Base-by-base conservation (phyloP, 106 monocot genomes). In the Alisma plantagoaquatica region DNA sequence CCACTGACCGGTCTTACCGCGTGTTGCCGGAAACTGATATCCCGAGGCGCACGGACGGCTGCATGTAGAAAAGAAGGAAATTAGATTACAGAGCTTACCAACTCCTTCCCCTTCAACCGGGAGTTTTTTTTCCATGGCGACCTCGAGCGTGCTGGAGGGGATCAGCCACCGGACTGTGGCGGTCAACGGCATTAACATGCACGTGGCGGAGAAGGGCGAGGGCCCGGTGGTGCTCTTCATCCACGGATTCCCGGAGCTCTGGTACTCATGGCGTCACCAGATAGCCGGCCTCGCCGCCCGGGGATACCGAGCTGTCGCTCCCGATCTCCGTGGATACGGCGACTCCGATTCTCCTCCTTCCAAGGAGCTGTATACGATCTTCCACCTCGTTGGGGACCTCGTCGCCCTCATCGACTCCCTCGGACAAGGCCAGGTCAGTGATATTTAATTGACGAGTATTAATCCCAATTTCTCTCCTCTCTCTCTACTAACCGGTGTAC, bases 241-340 rank as follows among this genome's bases (percentile, higher is more conserved):
- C 31, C 84, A 85, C 50, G 84, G 84, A 17, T 85, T 85, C 59
- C 79, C 79, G 15, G 84, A 85, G 72, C 65, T 80, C 14, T 85
- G 84, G 84, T 85, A 85, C 62, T 57, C 79, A 8, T 85, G 84
- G 84, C 73, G 79, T 35, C 76, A 85, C 66, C 84, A 85, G 54
- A 76, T 85, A 27, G 24, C 44, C 31, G 38, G 28, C 38, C 69
- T 85, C 22, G 59, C 84, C 26, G 59, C 51, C n/a, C 61, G 57
- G 19, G 84, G 84, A 2, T 85, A 46, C 66, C 75, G 60, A 22
- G 69, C 73, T 52, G 61, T 84, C 42, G 79, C 84, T 3, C 79
- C 79, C 17, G 79, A 85, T 41, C 78, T 80, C 66, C 71, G 85
- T 25, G 85, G 85, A 24, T 85, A 63, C 51, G 85, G 85, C 21